Evolutionary conservation across 352 stramenopile genomes (phyloP), one percentile per base, ranked within the genome.

Genomic region (Globisporangium camurandrum): DNA sequence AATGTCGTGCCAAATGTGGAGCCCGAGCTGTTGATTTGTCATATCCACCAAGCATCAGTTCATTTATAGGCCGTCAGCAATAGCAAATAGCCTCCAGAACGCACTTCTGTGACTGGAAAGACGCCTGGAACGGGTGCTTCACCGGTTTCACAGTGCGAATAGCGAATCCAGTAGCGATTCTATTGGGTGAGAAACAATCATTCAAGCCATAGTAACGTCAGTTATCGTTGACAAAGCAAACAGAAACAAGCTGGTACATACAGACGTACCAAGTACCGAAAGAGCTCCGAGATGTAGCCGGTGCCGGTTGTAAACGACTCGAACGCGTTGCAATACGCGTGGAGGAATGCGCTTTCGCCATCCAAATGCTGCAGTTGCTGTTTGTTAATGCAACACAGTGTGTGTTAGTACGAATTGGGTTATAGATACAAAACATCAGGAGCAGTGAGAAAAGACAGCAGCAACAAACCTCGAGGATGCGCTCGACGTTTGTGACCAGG

Each of bases 111-210:
- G 23, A 93, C 64, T 6, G 83, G 71, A 57, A 89, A 93, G 31
- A 93, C 83, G 19, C 83, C 83, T 27, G 77, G 78, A 50, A 93
- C 78, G 41, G 83, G 83, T 7, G 83, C 83, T 49, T 92, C 77
- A 3, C 83, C 83, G 22, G 75, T 92, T 54, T 89, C 76, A 28
- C 77, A 93, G 38, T 93, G 83, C 5, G 83, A 88, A 56, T 90
- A 93, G 33, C 70, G 77, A 57, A 93, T 91, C 83, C 83, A 93
- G 51, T 92, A 93, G 22, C 83, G 80, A 45, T 93, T 90, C 74
- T 86, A n/a, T n/a, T n/a, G n/a, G n/a, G 36, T 24, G 16, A 12
- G 26, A 14, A 34, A 14, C 8, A 14, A 34, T 34, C 17, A 12
- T 19, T n/a, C n/a, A n/a, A 41, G 36, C 17, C 16, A 41, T 19